Evolutionary conservation across 1,284 basidiomycete species (phyloP).

Genomic region (Pseudozyma sp.): DNA sequence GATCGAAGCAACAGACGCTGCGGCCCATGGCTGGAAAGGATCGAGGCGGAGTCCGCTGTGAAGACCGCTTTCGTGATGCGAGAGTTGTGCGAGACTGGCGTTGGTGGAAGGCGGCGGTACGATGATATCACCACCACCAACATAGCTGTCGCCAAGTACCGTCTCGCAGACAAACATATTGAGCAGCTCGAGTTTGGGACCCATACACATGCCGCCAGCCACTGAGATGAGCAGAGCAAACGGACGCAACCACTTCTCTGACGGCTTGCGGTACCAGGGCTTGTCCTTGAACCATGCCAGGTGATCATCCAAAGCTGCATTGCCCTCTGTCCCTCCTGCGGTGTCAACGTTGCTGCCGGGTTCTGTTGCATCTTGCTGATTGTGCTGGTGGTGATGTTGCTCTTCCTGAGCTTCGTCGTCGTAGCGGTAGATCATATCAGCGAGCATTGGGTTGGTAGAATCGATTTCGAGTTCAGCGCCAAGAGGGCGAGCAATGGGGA

Average conservation of each 20-base stretch:
- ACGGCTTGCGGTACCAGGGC: constrained; percentile 61
- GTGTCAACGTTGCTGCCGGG: neutral
- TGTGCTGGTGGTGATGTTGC: constrained; percentile 3
- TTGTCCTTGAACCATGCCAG: constrained; percentile 50
- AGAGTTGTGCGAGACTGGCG: neutral
- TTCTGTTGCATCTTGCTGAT: constrained; percentile 2
- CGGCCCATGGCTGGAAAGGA: constrained; percentile 28
- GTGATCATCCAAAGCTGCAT: constrained; percentile 40
- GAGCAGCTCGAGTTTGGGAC: constrained; percentile 62
- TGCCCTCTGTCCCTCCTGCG: neutral
- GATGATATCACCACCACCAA: constrained; percentile 29
- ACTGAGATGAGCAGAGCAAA: constrained; percentile 58
- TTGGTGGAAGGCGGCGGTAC: constrained; percentile 18
- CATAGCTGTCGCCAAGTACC: constrained; percentile 39
- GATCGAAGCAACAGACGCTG: neutral
- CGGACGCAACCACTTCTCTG: constrained; percentile 58
- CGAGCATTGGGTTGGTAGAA: constrained; percentile 48
- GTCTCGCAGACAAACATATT: constrained; percentile 63
- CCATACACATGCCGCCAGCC: constrained; percentile 60
- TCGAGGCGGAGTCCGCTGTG: constrained; percentile 2
- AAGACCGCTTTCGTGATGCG: neutral
- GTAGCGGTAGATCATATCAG: constrained; percentile 53
- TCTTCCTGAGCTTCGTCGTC: constrained; percentile 45
- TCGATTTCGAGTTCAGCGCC: constrained; percentile 50
- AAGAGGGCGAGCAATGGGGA: constrained; percentile 24